Evolutionary conservation across 495 filamentous ascomycete genomes (phyloP), one percentile per base, ranked within the genome.

Genomic region (Aspergillus homomorphus): DNA sequence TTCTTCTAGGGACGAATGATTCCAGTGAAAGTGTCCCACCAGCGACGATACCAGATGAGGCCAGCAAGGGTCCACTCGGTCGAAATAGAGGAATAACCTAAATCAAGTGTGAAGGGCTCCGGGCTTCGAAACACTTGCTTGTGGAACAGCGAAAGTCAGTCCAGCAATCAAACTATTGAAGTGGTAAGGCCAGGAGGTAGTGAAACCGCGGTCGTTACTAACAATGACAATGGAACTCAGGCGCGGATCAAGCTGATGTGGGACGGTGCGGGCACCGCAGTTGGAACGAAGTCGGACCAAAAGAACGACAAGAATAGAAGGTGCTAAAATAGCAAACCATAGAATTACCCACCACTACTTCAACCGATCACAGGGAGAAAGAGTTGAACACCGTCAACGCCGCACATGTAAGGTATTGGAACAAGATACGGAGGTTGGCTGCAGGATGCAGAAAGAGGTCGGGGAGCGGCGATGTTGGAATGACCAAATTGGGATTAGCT

Each of bases 241-340:
- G 55, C 53, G 44, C 56, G 41, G 50, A 51, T 28, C 54, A 49
- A 44, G 59, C 48, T 38, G 53, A 55, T 54, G 62, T 67, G 63
- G 63, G 60, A 66, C 59, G 63, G 59, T 45, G 64, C 57, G 59
- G 57, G 56, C 60, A 54, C 57, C 59, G 54, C 54, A 58, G 49
- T 45, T 60, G 49, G 46, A 56, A 55, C 42, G 46, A 18, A 22
- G 22, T 15, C 26, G 41, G 54, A 49, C 38, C n/a, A 64, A 67
- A 64, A 57, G 65, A 64, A 60, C 49, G 65, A 64, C 65, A 55
- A 58, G 52, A 60, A 63, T 6, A 19, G 44, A 30, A 30, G 48
- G 14, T 9, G 15, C 24, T 30, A 19, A 51, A 23, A 51, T 12
- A 30, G 16, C 33, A 24, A 53, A 6, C 24, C n/a, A 59, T 51